Base-by-base conservation (phyloP, 805 yeast genomes). In the Candida bentonensis region DNA sequence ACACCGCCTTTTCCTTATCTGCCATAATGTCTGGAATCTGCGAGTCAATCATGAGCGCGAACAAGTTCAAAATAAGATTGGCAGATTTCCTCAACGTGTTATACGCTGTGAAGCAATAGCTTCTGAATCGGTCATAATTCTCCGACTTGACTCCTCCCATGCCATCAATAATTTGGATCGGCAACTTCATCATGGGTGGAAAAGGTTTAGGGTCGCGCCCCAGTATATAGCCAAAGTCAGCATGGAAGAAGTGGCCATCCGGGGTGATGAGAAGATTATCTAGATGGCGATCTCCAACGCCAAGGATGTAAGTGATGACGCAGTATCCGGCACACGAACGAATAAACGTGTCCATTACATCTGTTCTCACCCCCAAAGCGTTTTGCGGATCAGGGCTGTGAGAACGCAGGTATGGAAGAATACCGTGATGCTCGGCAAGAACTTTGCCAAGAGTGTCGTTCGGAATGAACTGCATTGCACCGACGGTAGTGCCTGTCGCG, bases 121-220 rank as follows among this genome's bases (percentile, higher is more conserved):
- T 84, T 55, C 94, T 75, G 64, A 92, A 92, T 49, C 82, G 76
- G 50, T 79, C 78, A 61, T 84, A 92, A 59, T 89, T 88, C 39
- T 81, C 82, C 42, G 89, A 86, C 49, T 74, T 72, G 42, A 85
- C 73, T 1, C 97, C 98, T 1, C 99, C 99, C 86, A 92, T 92
- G 0, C 96, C 97, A 51, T 92, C 98, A 36, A 92, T 83, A 15
- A 92, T 82, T 62, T 92, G 98, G 36, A 92, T 92, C 0, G 98
- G 98, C 30, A 92, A 66, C 57, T 92, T 92, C 96, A 92, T 92
- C 64, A 89, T 70, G 1, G 99, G 99, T 13, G 99, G 97, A 64
- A 92, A 92, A 13, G 97, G 97, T 60, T 92, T 92, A 2, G 99
- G 99, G 60, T 92, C 99, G 44, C 88, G 79, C 0, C 99, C 99